phyloP scores from a whole-genome alignment of 2,329 filamentous ascomycete species.

The Colletotrichum caudatum region DNA sequence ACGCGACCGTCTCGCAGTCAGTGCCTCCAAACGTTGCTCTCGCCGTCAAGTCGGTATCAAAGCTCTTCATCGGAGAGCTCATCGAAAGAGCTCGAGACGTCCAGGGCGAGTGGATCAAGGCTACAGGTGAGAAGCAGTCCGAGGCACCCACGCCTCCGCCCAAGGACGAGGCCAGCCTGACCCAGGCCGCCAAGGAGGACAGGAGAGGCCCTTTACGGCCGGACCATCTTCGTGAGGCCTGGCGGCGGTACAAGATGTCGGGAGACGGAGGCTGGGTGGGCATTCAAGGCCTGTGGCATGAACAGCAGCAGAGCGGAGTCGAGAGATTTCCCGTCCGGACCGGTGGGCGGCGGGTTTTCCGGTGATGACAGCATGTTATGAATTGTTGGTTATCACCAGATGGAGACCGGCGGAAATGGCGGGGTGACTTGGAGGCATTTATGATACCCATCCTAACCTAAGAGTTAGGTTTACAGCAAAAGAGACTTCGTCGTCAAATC shows the following conservation, averaged over 20 bases:
- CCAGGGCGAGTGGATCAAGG: slow-evolving; percentile 77
- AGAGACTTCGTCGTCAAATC: neutral
- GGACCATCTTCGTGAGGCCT: slow-evolving; percentile 80
- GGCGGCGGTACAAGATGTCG: slow-evolving; percentile 73
- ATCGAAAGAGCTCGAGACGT: slow-evolving; percentile 78
- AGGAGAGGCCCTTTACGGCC: slow-evolving; percentile 73
- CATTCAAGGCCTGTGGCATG: slow-evolving; percentile 70
- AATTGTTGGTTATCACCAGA: neutral
- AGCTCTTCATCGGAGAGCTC: slow-evolving; percentile 81
- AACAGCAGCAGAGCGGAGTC: slow-evolving; percentile 69
- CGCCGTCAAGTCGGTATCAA: slow-evolving; percentile 80
- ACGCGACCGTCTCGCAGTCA: slow-evolving; percentile 83
- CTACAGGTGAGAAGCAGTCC: slow-evolving; percentile 67
- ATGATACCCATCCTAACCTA: slow-evolving; percentile 24
- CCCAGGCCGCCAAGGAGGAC: slow-evolving; percentile 52
- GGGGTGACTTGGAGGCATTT: slow-evolving; percentile 3
- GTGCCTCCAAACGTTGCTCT: slow-evolving; percentile 79
- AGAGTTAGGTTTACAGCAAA: slow-evolving; percentile 2
- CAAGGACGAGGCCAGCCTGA: slow-evolving; percentile 46
- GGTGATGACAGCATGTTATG: slow-evolving; percentile 50
- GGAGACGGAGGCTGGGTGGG: slow-evolving; percentile 74
- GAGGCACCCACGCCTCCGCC: slow-evolving; percentile 61
- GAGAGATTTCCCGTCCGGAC: slow-evolving; percentile 69
- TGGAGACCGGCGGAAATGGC: neutral
- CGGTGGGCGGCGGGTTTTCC: slow-evolving; percentile 66